Conservation (phyloP, 345 rosid genomes). For the Eucalyptus regnans region DNA sequence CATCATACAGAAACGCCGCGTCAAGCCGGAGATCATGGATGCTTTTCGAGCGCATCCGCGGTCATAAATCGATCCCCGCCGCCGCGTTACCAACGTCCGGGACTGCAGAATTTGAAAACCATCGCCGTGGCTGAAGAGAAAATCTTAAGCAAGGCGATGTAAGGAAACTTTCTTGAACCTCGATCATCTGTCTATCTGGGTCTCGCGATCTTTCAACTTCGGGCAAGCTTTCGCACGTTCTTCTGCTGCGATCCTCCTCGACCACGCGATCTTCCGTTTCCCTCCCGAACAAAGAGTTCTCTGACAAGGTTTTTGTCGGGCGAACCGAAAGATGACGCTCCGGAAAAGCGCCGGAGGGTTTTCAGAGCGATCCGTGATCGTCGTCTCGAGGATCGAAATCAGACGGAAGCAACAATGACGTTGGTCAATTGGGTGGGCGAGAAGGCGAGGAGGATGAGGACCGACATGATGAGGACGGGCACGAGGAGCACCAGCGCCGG, state of each 20-base stretch:
- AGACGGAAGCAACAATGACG: background rate
- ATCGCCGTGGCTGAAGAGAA: background rate
- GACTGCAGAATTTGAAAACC: background rate
- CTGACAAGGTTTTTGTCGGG: background rate
- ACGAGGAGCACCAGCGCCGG: conserved; percentile 2
- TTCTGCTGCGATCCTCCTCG: background rate
- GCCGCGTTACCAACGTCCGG: background rate
- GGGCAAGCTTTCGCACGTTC: background rate
- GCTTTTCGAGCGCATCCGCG: background rate
- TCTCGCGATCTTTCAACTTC: background rate
- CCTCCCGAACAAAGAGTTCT: background rate
- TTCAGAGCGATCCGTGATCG: background rate
- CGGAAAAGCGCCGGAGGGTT: background rate
- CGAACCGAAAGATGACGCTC: background rate
- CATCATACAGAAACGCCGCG: background rate
- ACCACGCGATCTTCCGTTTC: background rate
- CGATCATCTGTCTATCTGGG: background rate
- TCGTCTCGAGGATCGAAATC: background rate
- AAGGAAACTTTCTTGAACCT: background rate
- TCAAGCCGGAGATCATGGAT: background rate
- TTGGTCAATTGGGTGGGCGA: background rate
- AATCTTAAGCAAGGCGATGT: background rate
- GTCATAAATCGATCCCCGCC: background rate
- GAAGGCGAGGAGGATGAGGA: conserved; percentile 1
- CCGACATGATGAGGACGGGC: conserved; percentile 1